phyloP scores from a whole-genome alignment of 2,329 filamentous ascomycete genomes.

The Phoma herbarum region DNA sequence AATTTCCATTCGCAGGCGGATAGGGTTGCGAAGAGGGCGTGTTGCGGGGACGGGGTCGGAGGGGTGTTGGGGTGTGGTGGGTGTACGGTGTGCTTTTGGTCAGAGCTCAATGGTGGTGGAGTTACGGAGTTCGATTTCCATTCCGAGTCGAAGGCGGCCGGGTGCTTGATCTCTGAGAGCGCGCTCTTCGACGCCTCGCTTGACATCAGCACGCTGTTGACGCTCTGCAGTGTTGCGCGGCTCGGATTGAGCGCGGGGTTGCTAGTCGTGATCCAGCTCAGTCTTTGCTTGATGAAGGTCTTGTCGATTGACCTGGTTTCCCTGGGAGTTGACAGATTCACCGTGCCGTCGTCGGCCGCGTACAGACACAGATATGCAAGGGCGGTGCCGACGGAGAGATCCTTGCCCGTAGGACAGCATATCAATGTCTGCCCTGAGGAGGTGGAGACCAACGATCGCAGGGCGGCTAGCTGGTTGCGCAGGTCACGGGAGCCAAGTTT shows the following conservation, averaged over 20 bases:
- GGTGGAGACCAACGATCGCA: slow-evolving; percentile 63
- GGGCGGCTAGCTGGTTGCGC: slow-evolving; percentile 71
- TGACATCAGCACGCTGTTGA: slow-evolving; percentile 86
- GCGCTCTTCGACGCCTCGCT: slow-evolving; percentile 6
- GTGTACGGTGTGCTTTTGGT: too few relatives aligned
- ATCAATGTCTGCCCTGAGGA: slow-evolving; percentile 52
- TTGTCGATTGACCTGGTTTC: slow-evolving; percentile 67
- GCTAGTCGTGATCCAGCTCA: slow-evolving; percentile 83
- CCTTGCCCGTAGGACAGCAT: slow-evolving; percentile 78
- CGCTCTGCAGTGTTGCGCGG: slow-evolving; percentile 84
- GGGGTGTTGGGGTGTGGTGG: too few relatives aligned
- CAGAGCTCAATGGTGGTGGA: too few relatives aligned
- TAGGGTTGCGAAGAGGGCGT: neutral
- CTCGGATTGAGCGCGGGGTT: slow-evolving; percentile 85
- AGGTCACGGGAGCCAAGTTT: slow-evolving; percentile 87
- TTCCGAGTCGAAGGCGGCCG: neutral
- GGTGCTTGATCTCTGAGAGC: neutral
- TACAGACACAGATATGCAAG: slow-evolving; percentile 79
- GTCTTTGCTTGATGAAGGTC: slow-evolving; percentile 74
- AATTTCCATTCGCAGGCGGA: slow-evolving; percentile 63
- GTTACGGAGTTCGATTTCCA: too few relatives aligned
- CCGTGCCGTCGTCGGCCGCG: slow-evolving; percentile 69
- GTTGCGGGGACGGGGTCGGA: slow-evolving; percentile 11
- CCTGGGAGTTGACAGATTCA: slow-evolving; percentile 5
- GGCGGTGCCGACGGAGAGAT: slow-evolving; percentile 79